Conservation (phyloP, 768 basidiomycete genomes). For the Pluteus cervinus region DNA sequence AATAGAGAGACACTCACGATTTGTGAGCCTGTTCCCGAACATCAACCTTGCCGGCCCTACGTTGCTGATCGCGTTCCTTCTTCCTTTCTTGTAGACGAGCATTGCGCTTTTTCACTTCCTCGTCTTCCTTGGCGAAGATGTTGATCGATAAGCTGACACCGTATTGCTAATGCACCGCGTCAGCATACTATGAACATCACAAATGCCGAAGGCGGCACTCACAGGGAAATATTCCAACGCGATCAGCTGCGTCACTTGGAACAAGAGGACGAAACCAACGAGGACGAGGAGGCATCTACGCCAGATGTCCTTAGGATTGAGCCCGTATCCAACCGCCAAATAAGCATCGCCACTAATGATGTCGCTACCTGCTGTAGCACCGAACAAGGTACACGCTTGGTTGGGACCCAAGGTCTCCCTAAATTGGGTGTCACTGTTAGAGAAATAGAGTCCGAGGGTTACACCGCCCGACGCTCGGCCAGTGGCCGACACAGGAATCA, state of each 20-base stretch:
- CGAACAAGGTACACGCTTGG: slow-evolving; percentile 75
- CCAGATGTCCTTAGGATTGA: slow-evolving; percentile 53
- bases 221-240: slow-evolving; percentile 64
- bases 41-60: slow-evolving; percentile 15
- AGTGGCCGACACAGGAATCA: too few relatives aligned
- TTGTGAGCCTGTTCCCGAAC: slow-evolving; percentile 7
- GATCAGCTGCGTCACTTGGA: slow-evolving; percentile 63
- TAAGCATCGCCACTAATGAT: slow-evolving; percentile 57
- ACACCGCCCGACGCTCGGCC: too few relatives aligned
- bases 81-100: slow-evolving; percentile 48
- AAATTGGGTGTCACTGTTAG: slow-evolving; percentile 13
- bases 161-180: slow-evolving; percentile 35
- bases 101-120: slow-evolving; percentile 50
- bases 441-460: too few relatives aligned
- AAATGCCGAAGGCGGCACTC: slow-evolving; percentile 15
- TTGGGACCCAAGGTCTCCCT: slow-evolving; percentile 53
- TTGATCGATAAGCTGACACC: slow-evolving; percentile 41
- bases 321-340: slow-evolving; percentile 46
- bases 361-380: slow-evolving; percentile 51
- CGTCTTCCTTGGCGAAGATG: slow-evolving; percentile 55
- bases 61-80: slow-evolving; percentile 29
- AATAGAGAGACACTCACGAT: slow-evolving; percentile 4
- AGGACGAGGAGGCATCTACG: slow-evolving; percentile 64
- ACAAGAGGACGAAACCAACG: slow-evolving; percentile 62
- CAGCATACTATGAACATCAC: slow-evolving; percentile 1